These are phyloP conservation scores for Juncus inflexus DNA, from an alignment of 176 grass and related monocot species.

Conservation along the genomic window DNA sequence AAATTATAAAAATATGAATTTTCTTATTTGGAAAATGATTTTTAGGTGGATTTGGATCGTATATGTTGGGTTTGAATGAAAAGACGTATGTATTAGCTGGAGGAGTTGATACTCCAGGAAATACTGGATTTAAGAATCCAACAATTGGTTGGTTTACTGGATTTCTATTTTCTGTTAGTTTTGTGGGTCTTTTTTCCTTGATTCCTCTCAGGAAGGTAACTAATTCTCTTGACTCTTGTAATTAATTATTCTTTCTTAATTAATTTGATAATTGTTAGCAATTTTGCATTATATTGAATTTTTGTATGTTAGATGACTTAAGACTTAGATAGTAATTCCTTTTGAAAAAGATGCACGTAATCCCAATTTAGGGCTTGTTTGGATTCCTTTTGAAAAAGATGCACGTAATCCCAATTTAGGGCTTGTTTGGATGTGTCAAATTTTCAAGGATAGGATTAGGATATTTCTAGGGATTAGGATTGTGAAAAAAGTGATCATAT, in stretches of 20 bases:
- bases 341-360: no score
- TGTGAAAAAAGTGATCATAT: no score
- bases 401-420: no score
- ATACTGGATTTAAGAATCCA: conserved; percentile 88
- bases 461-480: no score
- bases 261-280: background rate
- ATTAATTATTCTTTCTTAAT: background rate
- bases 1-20: no score
- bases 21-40: background rate
- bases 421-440: no score
- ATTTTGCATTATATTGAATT: no score
- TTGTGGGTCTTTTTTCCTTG: conserved; percentile 68
- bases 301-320: no score
- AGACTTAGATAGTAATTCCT: no score
- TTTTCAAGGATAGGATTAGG: no score
- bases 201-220: conserved; percentile 87
- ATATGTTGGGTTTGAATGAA: conserved; percentile 75
- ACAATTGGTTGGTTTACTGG: conserved; percentile 90
- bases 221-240: background rate
- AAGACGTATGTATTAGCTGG: conserved; percentile 64
- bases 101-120: conserved; percentile 64
- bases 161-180: conserved; percentile 75
- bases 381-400: no score
- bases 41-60: conserved; percentile 85
- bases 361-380: no score